A percentile compares a stretch with the other conserved stretches of the same genome.
These are phyloP conservation scores for Mycena epipterygia DNA, from an alignment of 768 basidiomycete genomes.

Conservation along the genomic window DNA sequence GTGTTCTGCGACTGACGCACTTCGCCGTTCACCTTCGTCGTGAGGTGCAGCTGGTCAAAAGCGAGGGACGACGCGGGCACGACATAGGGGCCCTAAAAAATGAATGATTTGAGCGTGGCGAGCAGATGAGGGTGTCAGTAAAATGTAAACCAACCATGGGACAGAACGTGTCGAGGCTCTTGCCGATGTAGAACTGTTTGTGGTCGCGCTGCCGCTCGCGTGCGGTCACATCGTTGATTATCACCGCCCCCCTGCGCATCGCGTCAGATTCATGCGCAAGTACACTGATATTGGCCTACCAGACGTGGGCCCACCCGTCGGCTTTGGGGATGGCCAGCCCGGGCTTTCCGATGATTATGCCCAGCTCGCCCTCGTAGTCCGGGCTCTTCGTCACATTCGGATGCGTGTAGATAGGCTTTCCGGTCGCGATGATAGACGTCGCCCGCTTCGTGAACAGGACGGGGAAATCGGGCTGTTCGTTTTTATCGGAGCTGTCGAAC, in stretches of 20 bases:
- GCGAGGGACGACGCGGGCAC: conserved; percentile 35
- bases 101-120: not conserved
- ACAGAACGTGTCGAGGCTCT: conserved; percentile 39
- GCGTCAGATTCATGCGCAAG: not conserved
- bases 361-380: conserved; percentile 38
- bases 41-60: conserved; percentile 32
- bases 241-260: conserved; percentile 32
- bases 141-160: conserved; percentile 33
- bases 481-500: conserved; percentile 37
- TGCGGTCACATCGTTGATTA: conserved; percentile 37
- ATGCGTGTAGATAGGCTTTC: conserved; percentile 35
- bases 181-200: conserved; percentile 38
- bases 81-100: conserved; percentile 32
- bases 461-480: conserved; percentile 36
- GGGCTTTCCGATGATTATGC: conserved; percentile 31
- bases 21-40: conserved; percentile 35
- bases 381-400: conserved; percentile 32
- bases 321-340: conserved; percentile 29
- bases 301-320: conserved; percentile 32
- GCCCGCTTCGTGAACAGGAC: conserved; percentile 37
- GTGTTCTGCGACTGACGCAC: conserved; percentile 39
- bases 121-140: too few relatives aligned
- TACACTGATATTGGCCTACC: not conserved
- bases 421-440: conserved; percentile 33
- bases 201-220: conserved; percentile 38